Conservation (phyloP, 257 asterid species). For the Eustoma russellianum region DNA sequence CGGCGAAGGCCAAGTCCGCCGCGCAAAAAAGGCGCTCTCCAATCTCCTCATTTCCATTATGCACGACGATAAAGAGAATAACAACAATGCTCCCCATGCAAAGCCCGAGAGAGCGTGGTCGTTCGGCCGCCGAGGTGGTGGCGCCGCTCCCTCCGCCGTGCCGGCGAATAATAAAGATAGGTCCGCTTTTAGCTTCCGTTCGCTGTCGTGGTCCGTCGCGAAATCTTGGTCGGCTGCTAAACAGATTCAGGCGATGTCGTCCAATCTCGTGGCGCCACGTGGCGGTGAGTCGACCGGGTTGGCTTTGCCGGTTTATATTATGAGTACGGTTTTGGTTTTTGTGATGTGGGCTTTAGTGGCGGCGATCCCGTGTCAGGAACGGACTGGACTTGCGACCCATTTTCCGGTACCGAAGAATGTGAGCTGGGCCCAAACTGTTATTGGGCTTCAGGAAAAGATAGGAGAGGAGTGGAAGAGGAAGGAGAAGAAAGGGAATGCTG, state of each 20-base stretch:
- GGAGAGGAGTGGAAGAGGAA: conserved; percentile 87
- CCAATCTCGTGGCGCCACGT: conserved; percentile 63
- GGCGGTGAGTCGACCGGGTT: conserved; percentile 54
- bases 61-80: conserved; percentile 58
- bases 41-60: conserved; percentile 49
- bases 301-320: conserved; percentile 49
- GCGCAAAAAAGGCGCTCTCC: conserved; percentile 55
- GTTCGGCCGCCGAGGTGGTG: conserved; percentile 52
- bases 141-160: not conserved
- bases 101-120: conserved; percentile 62
- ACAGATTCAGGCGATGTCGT: conserved; percentile 62
- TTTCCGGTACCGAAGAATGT: conserved; percentile 40
- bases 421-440: conserved; percentile 61
- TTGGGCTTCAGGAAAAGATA: conserved; percentile 62
- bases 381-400: conserved; percentile 53
- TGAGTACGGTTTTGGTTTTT: conserved; percentile 52
- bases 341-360: conserved; percentile 88
- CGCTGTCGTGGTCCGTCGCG: conserved; percentile 63
- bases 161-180: conserved; percentile 21
- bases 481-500: conserved; percentile 68
- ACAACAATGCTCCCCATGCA: conserved; percentile 20
- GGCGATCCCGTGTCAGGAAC: conserved; percentile 80
- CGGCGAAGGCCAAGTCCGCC: conserved; percentile 72
- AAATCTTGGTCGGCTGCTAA: conserved; percentile 86
- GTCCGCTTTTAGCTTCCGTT: conserved; percentile 34